A percentile compares a stretch with the other conserved stretches of the same genome.
Evolutionary conservation across 1,284 basidiomycete genomes (phyloP).

Genomic region (Grifola frondosa): DNA sequence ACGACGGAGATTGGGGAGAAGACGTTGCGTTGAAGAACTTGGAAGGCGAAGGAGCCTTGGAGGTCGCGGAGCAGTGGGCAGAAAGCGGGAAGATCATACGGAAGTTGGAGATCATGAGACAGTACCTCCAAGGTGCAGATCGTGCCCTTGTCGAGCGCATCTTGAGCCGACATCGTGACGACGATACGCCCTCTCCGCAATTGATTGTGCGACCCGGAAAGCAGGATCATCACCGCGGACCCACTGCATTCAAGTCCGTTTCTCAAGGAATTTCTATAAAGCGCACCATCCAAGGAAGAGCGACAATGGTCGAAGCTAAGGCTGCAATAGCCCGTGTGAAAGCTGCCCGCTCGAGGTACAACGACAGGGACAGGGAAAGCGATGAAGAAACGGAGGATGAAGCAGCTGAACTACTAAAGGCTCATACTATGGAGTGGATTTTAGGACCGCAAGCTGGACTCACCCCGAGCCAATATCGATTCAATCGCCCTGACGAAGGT

Average conservation of each 20-base stretch:
- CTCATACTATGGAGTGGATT: too few relatives aligned
- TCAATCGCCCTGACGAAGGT: too few relatives aligned
- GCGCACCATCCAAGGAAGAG: constrained; percentile 19
- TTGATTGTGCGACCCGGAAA: neutral
- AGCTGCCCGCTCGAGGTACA: constrained; percentile 18
- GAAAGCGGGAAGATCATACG: constrained; percentile 43
- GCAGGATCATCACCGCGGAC: neutral
- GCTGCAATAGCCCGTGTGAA: constrained; percentile 25
- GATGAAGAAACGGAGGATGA: constrained; percentile 21
- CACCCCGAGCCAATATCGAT: too few relatives aligned
- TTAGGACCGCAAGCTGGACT: too few relatives aligned
- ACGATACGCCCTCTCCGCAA: too few relatives aligned
- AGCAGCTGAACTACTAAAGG: too few relatives aligned
- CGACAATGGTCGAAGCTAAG: constrained; percentile 20
- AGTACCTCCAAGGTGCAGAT: constrained; percentile 39
- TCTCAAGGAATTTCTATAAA: neutral
- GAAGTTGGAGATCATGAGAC: constrained; percentile 45
- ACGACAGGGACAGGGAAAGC: constrained; percentile 27
- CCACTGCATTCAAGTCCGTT: neutral
- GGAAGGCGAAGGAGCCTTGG: constrained; percentile 49
- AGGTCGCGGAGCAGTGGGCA: constrained; percentile 51
- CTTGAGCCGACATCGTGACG: constrained; percentile 10
- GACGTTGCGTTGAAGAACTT: constrained; percentile 61
- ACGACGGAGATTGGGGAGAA: constrained; percentile 26
- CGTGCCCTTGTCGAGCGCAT: constrained; percentile 25